Evolutionary conservation across 1,284 basidiomycete genomes (phyloP), one percentile per base, ranked within the genome.

Genomic region (Athelia psychrophila): DNA sequence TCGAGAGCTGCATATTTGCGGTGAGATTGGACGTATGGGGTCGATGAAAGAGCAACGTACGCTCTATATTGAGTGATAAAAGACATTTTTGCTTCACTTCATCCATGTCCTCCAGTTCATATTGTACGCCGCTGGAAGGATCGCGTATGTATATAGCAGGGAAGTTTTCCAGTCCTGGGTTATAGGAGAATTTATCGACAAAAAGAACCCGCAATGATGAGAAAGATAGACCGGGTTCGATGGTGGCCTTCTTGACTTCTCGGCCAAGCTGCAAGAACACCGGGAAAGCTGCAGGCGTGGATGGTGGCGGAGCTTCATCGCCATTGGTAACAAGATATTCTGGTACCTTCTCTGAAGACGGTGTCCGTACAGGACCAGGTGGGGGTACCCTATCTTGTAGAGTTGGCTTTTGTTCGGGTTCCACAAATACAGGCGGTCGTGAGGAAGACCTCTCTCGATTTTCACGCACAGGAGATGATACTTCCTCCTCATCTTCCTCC

Each of bases 131-230:
- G 54, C 90, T 95, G 30, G 81, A 83, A 3, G 88, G 87, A 71
- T 98, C 96, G 9, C 93, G 88, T 52, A 98, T 88, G 65, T 98
- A 98, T 51, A 99, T 96, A 18, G 91, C 88, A 10, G 96, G 96
- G 64, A 98, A 98, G 62, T 97, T 92, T 53, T 94, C 94, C 71
- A 89, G 80, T 1, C 92, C 88, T 0, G 96, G 93, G 63, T 91
- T 95, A 67, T 97, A 98, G 33, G 91, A 87, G 63, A 99, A 99
- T 60, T 86, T 89, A 72, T 98, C 95, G 62, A 98, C 91, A 64
- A 99, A 99, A 22, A 98, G 71, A 62, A 97, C 81, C 42, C 92
- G 78, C 52, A 96, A 67, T 2, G 82, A 84, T 2, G 88, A 75
- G 57, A 94, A 82, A 0, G 88, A 86, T 49, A 90, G 71, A 1